Evolutionary conservation across 371 early-diverging fungal species (phyloP).

Genomic region (Saksenaea oblongispora): DNA sequence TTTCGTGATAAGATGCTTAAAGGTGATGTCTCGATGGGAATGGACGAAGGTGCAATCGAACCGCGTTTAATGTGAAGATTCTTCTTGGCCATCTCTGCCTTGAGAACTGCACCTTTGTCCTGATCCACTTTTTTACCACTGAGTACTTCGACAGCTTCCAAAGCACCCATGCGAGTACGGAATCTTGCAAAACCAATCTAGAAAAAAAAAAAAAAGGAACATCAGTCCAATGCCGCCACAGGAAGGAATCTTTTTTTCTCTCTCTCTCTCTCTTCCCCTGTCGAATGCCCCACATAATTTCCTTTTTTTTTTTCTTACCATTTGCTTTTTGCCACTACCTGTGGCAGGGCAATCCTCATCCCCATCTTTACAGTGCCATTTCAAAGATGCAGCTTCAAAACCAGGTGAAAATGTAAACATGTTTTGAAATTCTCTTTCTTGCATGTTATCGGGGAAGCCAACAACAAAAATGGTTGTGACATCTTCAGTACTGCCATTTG

Average conservation of each 20-base stretch:
- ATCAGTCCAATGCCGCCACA: not conserved
- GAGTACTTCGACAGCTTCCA: conserved; percentile 35
- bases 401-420: conserved; percentile 96
- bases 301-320: conserved; percentile 58
- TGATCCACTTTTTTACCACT: conserved; percentile 39
- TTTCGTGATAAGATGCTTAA: conserved; percentile 22
- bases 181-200: conserved; percentile 52
- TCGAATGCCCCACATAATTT: not conserved
- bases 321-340: conserved; percentile 72
- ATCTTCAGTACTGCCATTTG: conserved; percentile 41
- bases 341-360: conserved; percentile 30
- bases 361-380: conserved; percentile 72
- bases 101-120: conserved; percentile 38
- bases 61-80: conserved; percentile 46
- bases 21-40: conserved; percentile 19
- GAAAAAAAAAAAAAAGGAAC: not conserved
- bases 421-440: conserved; percentile 96
- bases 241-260: not conserved
- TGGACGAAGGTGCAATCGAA: conserved; percentile 15
- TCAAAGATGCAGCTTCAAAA: conserved; percentile 93
- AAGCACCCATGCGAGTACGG: conserved; percentile 39
- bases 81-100: conserved; percentile 56
- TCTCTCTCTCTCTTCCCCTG: not conserved
- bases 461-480: conserved; percentile 96
- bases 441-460: conserved; percentile 97